Evolutionary conservation across 179 eudicot genomes (phyloP), one percentile per base, ranked within the genome.

Genomic region (Monotropa hypopitys): DNA sequence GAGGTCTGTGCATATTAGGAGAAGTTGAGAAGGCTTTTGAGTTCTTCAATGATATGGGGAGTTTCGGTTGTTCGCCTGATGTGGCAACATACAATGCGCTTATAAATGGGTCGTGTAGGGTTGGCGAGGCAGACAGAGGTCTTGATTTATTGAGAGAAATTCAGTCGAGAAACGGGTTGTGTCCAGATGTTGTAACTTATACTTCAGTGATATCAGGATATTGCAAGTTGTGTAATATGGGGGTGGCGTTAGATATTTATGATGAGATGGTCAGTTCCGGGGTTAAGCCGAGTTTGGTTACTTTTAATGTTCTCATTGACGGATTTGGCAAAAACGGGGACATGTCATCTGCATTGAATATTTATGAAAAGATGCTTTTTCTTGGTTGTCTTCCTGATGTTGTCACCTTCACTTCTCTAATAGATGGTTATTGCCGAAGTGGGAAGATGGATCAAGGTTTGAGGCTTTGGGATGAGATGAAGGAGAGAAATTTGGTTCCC

Each of bases 291-390:
- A 88, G 84, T 49, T 78, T 82, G n/a, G 30, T 85, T 35, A 93
- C 97, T 18, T 86, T 88, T 69, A 95, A 93, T 78, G 78, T 78
- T 70, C 84, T 95, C 32, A 93, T 95, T 74, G 86, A 90, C 82
- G 97, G 97, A 7, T 95, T 84, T 84, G 91, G 93, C 45, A 93
- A 95, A 84, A 85, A 67, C 26, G 89, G 93, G 47, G 88, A 91
- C 57, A 84, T 90, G 91, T 87, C 33, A 74, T 88, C 87, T 28
- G 92, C 88, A 26, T 42, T 79, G 53, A 72, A 82, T 53, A 85
- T 90, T 77, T 81, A 84, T 80, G 88, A 86, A 71, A 93, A 85
- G 83, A 90, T 95, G 95, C 82, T 84, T 71, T 62, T 11, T 77
- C 65, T 85, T 78, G 90, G 97, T 77, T 86, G 82, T 81, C 46